phyloP scores from a whole-genome alignment of 2,329 filamentous ascomycete genomes.

The Exophiala alcalophila region DNA sequence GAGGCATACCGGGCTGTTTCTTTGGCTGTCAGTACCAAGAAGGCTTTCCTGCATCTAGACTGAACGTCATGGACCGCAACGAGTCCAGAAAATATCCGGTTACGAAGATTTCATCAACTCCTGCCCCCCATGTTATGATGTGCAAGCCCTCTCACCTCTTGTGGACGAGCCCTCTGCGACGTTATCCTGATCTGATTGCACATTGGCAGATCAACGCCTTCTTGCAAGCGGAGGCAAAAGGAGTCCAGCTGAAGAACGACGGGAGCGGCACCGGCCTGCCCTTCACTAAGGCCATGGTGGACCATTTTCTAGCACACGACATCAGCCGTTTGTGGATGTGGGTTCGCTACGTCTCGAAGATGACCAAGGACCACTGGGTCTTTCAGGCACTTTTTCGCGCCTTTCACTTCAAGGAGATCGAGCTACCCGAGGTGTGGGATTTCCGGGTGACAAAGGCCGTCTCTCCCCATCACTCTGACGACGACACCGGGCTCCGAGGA shows the following conservation, averaged over 20 bases:
- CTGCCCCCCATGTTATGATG: conserved; percentile 51
- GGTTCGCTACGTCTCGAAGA: conserved; percentile 1
- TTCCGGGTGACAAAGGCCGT: conserved; percentile 12
- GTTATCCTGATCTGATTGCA: conserved; percentile 59
- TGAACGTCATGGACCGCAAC: conserved; percentile 35
- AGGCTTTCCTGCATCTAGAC: conserved; percentile 37
- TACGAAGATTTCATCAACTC: conserved; percentile 41
- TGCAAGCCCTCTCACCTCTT: conserved; percentile 53
- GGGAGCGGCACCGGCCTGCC: conserved; percentile 41
- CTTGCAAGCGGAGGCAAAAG: conserved; percentile 53
- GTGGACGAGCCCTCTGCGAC: conserved; percentile 59
- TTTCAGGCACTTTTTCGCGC: conserved; percentile 56
- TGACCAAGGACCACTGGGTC: conserved; percentile 46
- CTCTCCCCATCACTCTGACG: conserved; percentile 1
- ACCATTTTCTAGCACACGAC: conserved; percentile 47
- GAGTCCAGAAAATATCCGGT: conserved; percentile 25
- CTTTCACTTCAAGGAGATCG: conserved; percentile 53
- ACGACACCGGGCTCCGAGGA: conserved; percentile 19
- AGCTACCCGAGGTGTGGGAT: conserved; percentile 45
- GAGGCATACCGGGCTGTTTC: conserved; percentile 52
- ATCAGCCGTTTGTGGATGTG: conserved; percentile 36
- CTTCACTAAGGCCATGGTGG: conserved; percentile 49
- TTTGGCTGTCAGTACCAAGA: conserved; percentile 40
- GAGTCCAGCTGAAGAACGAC: conserved; percentile 32
- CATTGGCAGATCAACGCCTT: conserved; percentile 66